Percentiles rank a stretch among this genome's conserved stretches.
Evolutionary conservation across 2,329 filamentous ascomycete genomes (phyloP).

Genomic region (Amauroascus niger): DNA sequence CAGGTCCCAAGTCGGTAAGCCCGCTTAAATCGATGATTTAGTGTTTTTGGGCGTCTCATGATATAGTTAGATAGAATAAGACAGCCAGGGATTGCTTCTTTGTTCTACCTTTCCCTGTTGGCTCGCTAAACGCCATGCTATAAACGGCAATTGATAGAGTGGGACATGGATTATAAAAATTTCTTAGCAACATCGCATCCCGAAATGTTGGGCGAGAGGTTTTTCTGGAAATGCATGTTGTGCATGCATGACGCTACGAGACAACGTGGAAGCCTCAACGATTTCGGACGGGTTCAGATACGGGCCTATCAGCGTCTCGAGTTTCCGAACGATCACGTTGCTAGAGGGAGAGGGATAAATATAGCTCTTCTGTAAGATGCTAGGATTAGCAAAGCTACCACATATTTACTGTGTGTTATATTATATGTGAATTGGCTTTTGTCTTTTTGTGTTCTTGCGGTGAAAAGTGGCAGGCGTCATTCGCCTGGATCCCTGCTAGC

Average conservation of each 20-base stretch:
- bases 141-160: background rate
- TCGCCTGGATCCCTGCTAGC: constrained; percentile 3
- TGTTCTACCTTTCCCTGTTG: background rate
- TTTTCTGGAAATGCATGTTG: constrained; percentile 1
- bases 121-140: background rate
- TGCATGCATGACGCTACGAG: background rate
- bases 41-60: no score
- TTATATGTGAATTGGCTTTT: no score
- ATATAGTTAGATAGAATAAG: background rate
- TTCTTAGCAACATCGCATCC: background rate
- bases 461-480: background rate
- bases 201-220: background rate
- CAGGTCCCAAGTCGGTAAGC: no score
- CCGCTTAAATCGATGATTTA: no score
- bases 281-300: background rate
- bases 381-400: background rate
- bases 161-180: no score
- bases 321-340: background rate
- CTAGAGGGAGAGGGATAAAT: background rate
- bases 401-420: no score
- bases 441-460: background rate
- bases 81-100: background rate
- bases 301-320: background rate
- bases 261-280: constrained; percentile 9
- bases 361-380: background rate